These are phyloP conservation scores for Mycena rebaudengoi DNA, from an alignment of 768 basidiomycete genomes.

Conservation along the genomic window DNA sequence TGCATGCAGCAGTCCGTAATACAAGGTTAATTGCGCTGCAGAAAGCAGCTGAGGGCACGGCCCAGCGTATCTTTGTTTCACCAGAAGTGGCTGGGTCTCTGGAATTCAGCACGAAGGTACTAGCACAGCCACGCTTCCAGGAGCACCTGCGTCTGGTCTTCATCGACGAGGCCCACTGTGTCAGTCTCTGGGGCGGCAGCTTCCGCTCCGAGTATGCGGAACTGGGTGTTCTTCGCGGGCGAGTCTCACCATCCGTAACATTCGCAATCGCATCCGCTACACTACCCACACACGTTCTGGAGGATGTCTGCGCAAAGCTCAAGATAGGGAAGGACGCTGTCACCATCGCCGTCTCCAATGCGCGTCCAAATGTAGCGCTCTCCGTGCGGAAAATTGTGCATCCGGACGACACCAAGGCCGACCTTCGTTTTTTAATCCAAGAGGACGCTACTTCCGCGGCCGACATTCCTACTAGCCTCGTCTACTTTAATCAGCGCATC, in stretches of 20 bases:
- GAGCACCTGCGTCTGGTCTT: not conserved
- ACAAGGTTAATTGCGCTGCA: not conserved
- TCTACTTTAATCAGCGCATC: conserved; percentile 28
- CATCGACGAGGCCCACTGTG: conserved; percentile 2
- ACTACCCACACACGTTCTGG: not conserved
- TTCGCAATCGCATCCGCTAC: conserved; percentile 1
- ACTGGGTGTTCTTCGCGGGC: not conserved
- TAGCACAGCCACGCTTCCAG: not conserved
- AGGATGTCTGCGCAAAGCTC: conserved; percentile 4
- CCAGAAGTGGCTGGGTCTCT: not conserved
- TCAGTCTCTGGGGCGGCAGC: conserved; percentile 5
- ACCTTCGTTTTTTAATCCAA: conserved; percentile 34
- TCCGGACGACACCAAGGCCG: conserved; percentile 21
- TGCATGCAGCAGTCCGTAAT: not conserved
- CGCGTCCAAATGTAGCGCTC: too few species aligned
- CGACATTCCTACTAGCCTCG: conserved; percentile 28
- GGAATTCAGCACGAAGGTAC: not conserved
- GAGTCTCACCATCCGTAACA: not conserved
- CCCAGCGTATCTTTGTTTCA: not conserved
- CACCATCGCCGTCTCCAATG: conserved; percentile 25
- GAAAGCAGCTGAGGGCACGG: not conserved
- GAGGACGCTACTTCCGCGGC: not conserved
- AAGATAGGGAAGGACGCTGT: not conserved
- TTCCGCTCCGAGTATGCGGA: conserved; percentile 8
- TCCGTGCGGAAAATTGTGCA: conserved; percentile 29